Conservation (phyloP, 2,329 filamentous ascomycete genomes). For the Botrytis aclada region DNA sequence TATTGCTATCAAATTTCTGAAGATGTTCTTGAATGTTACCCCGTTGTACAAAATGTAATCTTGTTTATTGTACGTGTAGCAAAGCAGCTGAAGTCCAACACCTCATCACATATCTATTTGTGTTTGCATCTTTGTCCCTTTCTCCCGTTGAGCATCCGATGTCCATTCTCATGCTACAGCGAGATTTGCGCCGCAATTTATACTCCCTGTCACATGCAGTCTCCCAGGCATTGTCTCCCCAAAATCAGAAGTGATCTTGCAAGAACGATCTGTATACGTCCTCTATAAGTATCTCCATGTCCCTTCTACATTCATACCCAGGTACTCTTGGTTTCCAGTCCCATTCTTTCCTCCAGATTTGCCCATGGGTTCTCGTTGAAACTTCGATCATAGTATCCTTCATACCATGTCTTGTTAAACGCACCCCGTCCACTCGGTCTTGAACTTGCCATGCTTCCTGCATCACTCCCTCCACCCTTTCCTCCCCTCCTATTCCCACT, state of each 20-base stretch:
- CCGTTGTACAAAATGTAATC: not conserved
- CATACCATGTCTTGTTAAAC: constrained; percentile 54
- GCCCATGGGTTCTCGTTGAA: constrained; percentile 75
- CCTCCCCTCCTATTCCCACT: not conserved
- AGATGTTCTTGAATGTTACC: not conserved
- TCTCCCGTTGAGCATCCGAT: not conserved
- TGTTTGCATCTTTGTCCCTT: not conserved
- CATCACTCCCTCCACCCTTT: constrained; percentile 17
- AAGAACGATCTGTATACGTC: not conserved
- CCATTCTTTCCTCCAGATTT: constrained; percentile 48
- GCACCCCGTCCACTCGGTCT: constrained; percentile 30
- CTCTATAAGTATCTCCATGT: not conserved
- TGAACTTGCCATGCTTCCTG: constrained; percentile 22
- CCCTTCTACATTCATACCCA: constrained; percentile 43
- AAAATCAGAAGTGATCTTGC: not conserved
- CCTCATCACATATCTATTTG: not conserved
- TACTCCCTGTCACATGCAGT: not conserved
- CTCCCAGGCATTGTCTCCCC: not conserved
- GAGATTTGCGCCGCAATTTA: not conserved
- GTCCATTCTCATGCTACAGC: not conserved
- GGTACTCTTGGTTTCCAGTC: constrained; percentile 44
- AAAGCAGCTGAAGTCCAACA: not conserved
- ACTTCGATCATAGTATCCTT: constrained; percentile 64
- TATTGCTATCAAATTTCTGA: not conserved
- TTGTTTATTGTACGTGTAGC: not conserved